phyloP scores from a whole-genome alignment of 2,329 filamentous ascomycete genomes.

The Penicillium decumbens region DNA sequence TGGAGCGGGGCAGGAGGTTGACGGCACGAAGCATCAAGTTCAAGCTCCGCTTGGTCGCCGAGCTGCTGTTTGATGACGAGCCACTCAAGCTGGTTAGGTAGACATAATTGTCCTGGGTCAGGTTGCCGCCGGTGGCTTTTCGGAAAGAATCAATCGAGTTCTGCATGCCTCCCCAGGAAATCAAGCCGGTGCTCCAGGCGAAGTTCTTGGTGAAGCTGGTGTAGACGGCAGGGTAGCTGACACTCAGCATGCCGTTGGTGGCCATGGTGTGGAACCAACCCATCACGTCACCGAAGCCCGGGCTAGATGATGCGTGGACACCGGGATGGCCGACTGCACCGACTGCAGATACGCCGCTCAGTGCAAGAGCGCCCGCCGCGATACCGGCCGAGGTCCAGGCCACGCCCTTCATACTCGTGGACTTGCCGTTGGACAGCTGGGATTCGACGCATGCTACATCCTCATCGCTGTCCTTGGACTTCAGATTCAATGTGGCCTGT shows the following conservation, averaged over 20 bases:
- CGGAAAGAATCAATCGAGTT: constrained; percentile 79
- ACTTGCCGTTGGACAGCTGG: constrained; percentile 80
- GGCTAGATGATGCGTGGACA: constrained; percentile 60
- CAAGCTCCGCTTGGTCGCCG: constrained; percentile 54
- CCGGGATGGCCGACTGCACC: constrained; percentile 58
- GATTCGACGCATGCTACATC: constrained; percentile 80
- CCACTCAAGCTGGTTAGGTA: constrained; percentile 70
- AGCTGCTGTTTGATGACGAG: constrained; percentile 45
- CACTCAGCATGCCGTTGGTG: constrained; percentile 93
- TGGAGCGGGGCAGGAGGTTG: constrained; percentile 52
- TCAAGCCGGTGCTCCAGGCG: constrained; percentile 78
- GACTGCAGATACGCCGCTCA: constrained; percentile 68
- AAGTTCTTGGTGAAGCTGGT: constrained; percentile 90
- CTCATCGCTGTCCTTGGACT: constrained; percentile 53
- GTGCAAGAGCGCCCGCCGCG: constrained; percentile 72
- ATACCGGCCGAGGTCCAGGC: constrained; percentile 80
- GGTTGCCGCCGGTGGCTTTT: constrained; percentile 73
- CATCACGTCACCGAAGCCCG: constrained; percentile 78
- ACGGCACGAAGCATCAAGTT: constrained; percentile 41
- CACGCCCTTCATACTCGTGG: constrained; percentile 67
- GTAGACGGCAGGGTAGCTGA: constrained; percentile 81
- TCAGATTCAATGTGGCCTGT: constrained; percentile 72
- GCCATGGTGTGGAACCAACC: constrained; percentile 92
- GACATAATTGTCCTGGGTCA: constrained; percentile 71
- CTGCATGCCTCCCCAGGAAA: constrained; percentile 80